Evolutionary conservation across 441 rosid genomes (phyloP).

Genomic region (Pelargonium myrrhifolium): DNA sequence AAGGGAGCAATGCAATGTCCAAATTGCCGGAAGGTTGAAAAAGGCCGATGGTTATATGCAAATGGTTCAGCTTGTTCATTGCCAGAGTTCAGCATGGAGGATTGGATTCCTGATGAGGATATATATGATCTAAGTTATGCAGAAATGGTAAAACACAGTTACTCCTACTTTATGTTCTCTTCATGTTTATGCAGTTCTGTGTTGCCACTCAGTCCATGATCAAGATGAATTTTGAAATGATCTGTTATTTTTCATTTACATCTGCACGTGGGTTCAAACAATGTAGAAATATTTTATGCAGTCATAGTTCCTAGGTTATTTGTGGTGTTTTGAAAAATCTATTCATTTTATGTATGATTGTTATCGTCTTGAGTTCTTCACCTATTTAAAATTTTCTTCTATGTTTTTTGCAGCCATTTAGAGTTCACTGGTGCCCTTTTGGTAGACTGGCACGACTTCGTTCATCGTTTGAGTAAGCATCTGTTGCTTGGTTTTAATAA

Average conservation of each 20-base stretch:
- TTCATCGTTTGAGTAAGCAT: slow-evolving; percentile 59
- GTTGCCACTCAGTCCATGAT: not conserved
- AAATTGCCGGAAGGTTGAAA: slow-evolving; percentile 77
- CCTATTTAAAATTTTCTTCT: slow-evolving; percentile 5
- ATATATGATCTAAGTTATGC: slow-evolving; percentile 50
- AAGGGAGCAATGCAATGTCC: slow-evolving; percentile 98
- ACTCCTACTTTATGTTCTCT: not conserved
- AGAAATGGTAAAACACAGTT: slow-evolving; percentile 45
- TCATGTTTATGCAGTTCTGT: not conserved
- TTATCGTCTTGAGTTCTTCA: slow-evolving; percentile 8
- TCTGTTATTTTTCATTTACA: not conserved
- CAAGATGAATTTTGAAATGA: not conserved
- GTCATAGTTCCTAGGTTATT: not conserved
- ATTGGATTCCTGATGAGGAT: slow-evolving; percentile 67
- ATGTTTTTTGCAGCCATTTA: slow-evolving; percentile 43
- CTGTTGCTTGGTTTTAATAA: slow-evolving; percentile 14
- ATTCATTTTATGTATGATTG: slow-evolving; percentile 11
- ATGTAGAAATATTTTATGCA: not conserved
- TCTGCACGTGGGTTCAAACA: not conserved
- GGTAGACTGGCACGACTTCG: slow-evolving; percentile 45
- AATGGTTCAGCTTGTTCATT: slow-evolving; percentile 46
- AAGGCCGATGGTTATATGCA: slow-evolving; percentile 81
- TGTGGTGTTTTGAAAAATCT: not conserved
- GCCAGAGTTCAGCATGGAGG: slow-evolving; percentile 67
- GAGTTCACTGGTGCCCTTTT: slow-evolving; percentile 74